Evolutionary conservation across 768 basidiomycete genomes (phyloP).

Genomic region (Suillus placidus): DNA sequence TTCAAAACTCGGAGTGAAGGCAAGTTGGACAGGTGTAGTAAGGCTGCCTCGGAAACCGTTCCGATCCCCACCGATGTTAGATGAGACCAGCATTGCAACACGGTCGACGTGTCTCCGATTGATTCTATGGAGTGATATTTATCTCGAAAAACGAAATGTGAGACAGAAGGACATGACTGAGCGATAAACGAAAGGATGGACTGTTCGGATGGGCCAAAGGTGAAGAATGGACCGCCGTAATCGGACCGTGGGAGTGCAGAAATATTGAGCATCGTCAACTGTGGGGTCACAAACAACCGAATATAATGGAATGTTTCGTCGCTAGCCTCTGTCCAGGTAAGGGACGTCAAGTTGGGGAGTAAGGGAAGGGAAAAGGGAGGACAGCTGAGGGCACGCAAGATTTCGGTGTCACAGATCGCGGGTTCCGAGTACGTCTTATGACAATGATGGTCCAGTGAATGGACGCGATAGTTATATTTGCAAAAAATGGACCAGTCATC

Average conservation of each 20-base stretch:
- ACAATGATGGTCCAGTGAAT: not conserved
- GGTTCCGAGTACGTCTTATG: no score
- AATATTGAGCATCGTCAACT: not conserved
- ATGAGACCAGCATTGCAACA: not conserved
- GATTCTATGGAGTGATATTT: no score
- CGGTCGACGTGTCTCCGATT: not conserved
- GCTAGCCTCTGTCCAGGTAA: not conserved
- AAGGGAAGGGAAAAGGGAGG: slow-evolving; percentile 1
- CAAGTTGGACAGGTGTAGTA: not conserved
- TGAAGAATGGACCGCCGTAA: not conserved
- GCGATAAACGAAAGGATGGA: not conserved
- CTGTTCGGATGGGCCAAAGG: not conserved
- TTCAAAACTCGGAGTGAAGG: not conserved
- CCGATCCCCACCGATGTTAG: not conserved
- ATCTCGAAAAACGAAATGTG: not conserved
- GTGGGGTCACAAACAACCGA: not conserved
- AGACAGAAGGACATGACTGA: not conserved
- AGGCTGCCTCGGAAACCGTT: not conserved
- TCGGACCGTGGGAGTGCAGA: not conserved
- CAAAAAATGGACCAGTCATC: not conserved
- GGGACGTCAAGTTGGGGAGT: not conserved
- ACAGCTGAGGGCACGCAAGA: not conserved
- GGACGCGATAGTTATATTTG: slow-evolving; percentile 13
- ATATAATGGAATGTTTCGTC: no score
- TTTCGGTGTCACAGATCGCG: not conserved